phyloP scores from a whole-genome alignment of 2,329 filamentous ascomycete genomes.

The Lizonia empirigonia region DNA sequence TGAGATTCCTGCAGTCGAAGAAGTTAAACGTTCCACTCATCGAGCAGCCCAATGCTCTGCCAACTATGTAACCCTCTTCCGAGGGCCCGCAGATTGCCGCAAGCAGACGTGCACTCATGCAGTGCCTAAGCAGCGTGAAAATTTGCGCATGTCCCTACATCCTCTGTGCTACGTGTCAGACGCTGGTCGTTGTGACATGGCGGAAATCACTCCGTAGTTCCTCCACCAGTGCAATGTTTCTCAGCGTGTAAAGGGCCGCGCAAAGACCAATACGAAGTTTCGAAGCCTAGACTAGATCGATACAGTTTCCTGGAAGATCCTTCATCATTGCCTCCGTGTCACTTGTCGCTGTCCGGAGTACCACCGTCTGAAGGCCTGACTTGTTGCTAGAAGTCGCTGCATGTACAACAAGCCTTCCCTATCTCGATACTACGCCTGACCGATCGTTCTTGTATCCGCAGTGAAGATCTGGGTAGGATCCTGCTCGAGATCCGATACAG shows the following conservation, averaged over 20 bases:
- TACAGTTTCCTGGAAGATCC: background rate
- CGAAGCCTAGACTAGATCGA: conserved; percentile 1
- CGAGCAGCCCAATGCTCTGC: background rate
- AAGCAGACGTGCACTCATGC: conserved; percentile 1
- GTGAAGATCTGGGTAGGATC: conserved; percentile 1
- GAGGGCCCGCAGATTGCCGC: background rate
- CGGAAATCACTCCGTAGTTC: conserved; percentile 1
- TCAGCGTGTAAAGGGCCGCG: background rate
- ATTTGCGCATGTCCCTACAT: conserved; percentile 16
- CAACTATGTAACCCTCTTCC: background rate
- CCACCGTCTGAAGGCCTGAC: conserved; percentile 5
- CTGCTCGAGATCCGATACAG: conserved; percentile 1
- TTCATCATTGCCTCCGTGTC: background rate
- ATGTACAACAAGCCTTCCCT: conserved; percentile 3
- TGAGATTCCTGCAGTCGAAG: background rate
- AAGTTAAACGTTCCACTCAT: background rate
- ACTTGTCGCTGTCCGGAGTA: conserved; percentile 9
- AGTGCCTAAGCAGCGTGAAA: conserved; percentile 12
- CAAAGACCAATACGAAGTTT: conserved; percentile 5
- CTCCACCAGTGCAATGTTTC: conserved; percentile 5
- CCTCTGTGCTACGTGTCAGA: conserved; percentile 17
- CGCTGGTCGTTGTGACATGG: conserved; percentile 3
- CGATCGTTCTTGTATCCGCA: conserved; percentile 1
- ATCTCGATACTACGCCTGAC: background rate
- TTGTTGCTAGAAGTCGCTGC: background rate